Base-by-base conservation (phyloP, 2,329 filamentous ascomycete genomes). In the Pseudogymnoascus sp. region DNA sequence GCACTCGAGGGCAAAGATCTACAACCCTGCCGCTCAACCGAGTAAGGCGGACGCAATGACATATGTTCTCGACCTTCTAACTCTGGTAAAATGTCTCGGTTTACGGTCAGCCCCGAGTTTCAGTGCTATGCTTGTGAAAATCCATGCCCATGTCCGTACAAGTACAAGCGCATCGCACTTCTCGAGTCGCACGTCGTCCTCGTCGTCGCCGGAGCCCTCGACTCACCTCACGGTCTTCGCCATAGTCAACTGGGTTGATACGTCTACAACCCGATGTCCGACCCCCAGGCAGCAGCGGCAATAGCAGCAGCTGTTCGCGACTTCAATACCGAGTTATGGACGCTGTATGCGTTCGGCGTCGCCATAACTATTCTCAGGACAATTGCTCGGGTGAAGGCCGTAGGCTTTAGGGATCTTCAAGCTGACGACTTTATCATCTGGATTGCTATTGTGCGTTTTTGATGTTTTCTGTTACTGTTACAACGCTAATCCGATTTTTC, bases 391-490 rank as follows among this genome's bases (percentile, higher is more conserved):
- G 74, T 80, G 66, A 75, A 70, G 33, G 72, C 75, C 9, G 78
- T 80, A 1, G 83, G 84, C 12, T 73, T 79, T 38, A 74, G 71
- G 62, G 76, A 77, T n/a, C 78, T 87, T 62, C 76, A 79, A 66
- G 75, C 78, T 1, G 85, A 87, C 70, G 85, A 88, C 65, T 86
- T 83, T 67, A 69, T 88, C 31, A 83, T 86, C 73, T 71, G 80
- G 49, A n/a, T 84, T 16, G 83, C 80, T 4, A 77, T 77, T 64
- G 81, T 85, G 71, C 68, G 79, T 67, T 52, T 67, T 52, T 9
- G 14, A 16, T 7, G 12, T n/a, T 21, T 25, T 25, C 12, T 16
- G 14, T 16, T 16, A 31, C 23, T 43, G 8, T 28, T 37, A 18
- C 38, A 58, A 14, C 21, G 43, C 61, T 65, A 61, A 65, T 49